A percentile compares a stretch with the other conserved stretches of the same genome.
Evolutionary conservation across 495 filamentous ascomycete genomes (phyloP).

Genomic region (Margaritispora aquatica): DNA sequence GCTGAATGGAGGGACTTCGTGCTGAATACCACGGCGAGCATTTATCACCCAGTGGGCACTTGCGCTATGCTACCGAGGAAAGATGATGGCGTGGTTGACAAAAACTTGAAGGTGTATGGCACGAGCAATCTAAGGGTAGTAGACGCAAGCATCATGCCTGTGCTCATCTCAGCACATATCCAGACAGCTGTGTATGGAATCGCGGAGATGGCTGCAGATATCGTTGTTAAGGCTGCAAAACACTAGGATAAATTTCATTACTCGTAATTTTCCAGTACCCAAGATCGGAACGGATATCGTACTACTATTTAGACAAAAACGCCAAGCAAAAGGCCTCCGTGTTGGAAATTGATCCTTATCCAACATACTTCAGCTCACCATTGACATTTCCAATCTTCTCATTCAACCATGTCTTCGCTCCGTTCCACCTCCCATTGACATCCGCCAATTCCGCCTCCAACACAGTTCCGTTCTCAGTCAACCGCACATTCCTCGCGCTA

Average conservation of each 20-base stretch:
- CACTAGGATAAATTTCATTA: no score
- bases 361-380: background rate
- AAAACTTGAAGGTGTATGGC: constrained; percentile 46
- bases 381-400: background rate
- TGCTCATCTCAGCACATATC: constrained; percentile 42
- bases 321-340: background rate
- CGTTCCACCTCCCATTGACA: background rate
- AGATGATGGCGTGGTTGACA: constrained; percentile 42
- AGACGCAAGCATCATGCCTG: constrained; percentile 49
- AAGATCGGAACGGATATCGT: background rate
- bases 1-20: constrained; percentile 28
- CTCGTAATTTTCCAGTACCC: no score
- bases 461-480: background rate
- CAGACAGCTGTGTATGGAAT: constrained; percentile 46
- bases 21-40: constrained; percentile 24
- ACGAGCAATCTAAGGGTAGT: constrained; percentile 40
- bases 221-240: constrained; percentile 36
- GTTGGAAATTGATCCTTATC: background rate
- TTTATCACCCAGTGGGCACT: constrained; percentile 34
- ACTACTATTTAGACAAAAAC: background rate
- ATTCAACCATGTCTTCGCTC: background rate
- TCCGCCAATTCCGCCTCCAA: background rate
- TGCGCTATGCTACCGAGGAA: constrained; percentile 28
- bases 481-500: background rate
- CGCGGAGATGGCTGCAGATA: constrained; percentile 48